Conservation (phyloP, 2,329 filamentous ascomycete genomes). For the Aspergillus hortae region DNA sequence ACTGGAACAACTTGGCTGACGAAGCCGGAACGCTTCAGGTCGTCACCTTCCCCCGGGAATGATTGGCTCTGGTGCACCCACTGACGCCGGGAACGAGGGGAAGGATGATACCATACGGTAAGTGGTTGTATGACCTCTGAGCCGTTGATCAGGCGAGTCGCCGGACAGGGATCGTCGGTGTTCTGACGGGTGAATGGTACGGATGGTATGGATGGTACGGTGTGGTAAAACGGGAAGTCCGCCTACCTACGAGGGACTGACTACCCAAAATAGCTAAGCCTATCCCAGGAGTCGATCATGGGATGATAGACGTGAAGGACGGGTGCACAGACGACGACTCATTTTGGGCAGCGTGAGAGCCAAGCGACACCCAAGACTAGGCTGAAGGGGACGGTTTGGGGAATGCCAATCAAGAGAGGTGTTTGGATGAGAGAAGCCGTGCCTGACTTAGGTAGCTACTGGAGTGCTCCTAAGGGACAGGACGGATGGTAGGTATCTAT, state of each 20-base stretch:
- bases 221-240: slow-evolving; percentile 6
- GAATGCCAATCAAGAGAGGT: slow-evolving; percentile 12
- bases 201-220: slow-evolving; percentile 11
- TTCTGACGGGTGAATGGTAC: slow-evolving; percentile 6
- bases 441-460: slow-evolving; percentile 7
- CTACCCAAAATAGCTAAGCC: slow-evolving; percentile 2
- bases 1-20: not conserved
- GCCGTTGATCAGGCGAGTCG: slow-evolving; percentile 14
- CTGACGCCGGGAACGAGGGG: slow-evolving; percentile 3
- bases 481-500: not conserved
- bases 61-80: slow-evolving; percentile 13
- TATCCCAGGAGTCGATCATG: slow-evolving; percentile 16
- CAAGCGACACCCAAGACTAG: not conserved
- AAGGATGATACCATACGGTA: slow-evolving; percentile 8
- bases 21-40: too few relatives aligned
- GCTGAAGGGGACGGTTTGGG: not conserved
- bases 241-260: too few relatives aligned
- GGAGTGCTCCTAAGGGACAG: not conserved
- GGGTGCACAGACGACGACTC: slow-evolving; percentile 13
- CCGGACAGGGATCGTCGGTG: not conserved
- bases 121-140: slow-evolving; percentile 14
- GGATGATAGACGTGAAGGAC: slow-evolving; percentile 13
- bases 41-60: not conserved
- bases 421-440: slow-evolving; percentile 2
- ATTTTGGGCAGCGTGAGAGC: slow-evolving; percentile 12